Conservation (phyloP, 2,329 filamentous ascomycete genomes). For the Berkeleyomyces rouxiae region DNA sequence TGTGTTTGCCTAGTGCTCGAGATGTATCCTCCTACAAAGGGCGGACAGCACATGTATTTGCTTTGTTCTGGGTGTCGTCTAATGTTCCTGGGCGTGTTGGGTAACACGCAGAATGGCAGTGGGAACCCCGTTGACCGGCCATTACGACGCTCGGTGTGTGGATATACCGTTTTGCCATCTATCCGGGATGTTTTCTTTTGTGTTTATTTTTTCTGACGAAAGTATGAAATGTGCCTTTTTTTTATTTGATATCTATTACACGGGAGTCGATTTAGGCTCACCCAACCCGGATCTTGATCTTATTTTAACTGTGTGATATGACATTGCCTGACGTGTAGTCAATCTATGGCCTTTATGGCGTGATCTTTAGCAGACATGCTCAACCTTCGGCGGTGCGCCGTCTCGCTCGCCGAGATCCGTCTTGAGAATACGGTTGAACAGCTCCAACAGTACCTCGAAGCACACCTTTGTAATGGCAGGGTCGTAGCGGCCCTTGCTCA, state of each 20-base stretch:
- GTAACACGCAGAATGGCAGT: neutral
- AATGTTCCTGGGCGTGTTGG: too few relatives aligned
- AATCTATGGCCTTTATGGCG: neutral
- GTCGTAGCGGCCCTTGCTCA: slow-evolving; percentile 87
- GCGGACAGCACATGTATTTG: neutral
- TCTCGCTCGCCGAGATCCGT: slow-evolving; percentile 58
- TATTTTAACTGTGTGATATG: neutral
- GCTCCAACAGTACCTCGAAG: slow-evolving; percentile 76
- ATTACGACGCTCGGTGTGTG: neutral
- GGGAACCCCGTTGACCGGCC: neutral
- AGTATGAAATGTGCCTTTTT: slow-evolving; percentile 8
- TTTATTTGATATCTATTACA: slow-evolving; percentile 12
- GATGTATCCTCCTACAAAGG: neutral
- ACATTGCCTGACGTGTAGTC: too few relatives aligned
- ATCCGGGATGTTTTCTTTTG: neutral
- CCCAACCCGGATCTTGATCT: neutral
- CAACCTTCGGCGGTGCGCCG: slow-evolving; percentile 42
- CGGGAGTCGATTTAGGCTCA: neutral
- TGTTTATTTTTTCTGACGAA: neutral
- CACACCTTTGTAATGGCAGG: slow-evolving; percentile 73
- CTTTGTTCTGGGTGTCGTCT: neutral
- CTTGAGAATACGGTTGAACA: slow-evolving; percentile 66
- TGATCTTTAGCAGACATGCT: slow-evolving; percentile 52
- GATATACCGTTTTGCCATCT: neutral
- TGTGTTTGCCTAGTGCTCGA: neutral